Evolutionary conservation across 495 filamentous ascomycete genomes (phyloP), one percentile per base, ranked within the genome.

Genomic region (Hyaloscypha hepaticicola): DNA sequence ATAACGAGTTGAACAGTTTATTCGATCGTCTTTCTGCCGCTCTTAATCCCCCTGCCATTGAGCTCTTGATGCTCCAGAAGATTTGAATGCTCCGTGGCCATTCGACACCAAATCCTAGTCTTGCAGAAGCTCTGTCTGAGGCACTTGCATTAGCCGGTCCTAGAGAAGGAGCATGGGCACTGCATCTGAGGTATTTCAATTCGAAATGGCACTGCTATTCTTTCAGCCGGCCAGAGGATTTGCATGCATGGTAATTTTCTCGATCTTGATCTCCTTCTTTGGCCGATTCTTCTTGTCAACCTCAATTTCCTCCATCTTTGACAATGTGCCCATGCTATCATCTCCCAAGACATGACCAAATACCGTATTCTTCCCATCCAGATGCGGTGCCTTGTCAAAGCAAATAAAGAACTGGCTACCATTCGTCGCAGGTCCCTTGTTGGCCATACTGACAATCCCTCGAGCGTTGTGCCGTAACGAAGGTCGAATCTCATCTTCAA

Each of bases 361-460:
- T 3, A 96, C 90, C 1, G 92, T 96, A 73, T 94, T 99, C 65
- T 91, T 85, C 5, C 95, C 96, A 77, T 98, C 96, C 33, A 99
- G 78, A 85, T 99, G 95, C 60, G 92, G 87, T 50, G 92, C 91
- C 27, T 89, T 83, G 53, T 88, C 92, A 75, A 94, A 93, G 7
- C 87, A 83, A 56, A 99, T 83, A 75, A 96, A 99, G 74, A 98
- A 99, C 78, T 99, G 95, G 66, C 89, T 93, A 19, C 92, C 94
- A 75, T 99, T 99, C 51, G 93, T 93, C 9, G 83, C 83, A 2
- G 90, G 81, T 3, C 90, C 88, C 69, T 91, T 91, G 70, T 97
- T 96, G n/a, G 95, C 95, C 95, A 99, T 96, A 51, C 88, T 89
- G 16, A 96, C 82, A 49, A 96, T 85, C 22, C 95, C 95, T 29